Base-by-base conservation (phyloP, 805 yeast species). In the Starmerella tilneyi region DNA sequence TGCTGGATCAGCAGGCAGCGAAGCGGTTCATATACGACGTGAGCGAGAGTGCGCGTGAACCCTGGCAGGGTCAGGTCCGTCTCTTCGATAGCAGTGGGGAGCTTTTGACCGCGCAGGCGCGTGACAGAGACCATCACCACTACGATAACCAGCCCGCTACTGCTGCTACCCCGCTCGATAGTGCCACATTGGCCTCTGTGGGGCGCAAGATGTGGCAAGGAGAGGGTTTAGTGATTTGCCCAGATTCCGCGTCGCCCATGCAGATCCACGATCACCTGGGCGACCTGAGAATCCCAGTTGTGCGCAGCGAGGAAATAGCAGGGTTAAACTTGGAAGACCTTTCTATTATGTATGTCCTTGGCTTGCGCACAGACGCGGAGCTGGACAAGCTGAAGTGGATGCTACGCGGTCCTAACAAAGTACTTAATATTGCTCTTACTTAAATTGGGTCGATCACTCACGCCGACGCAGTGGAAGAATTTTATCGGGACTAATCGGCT, bases 271-370 rank as follows among this genome's bases (percentile, higher is more conserved):
- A 24, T 5, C 15, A 20, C 11, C 28, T 50, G 17, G 23, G 13
- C 11, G 23, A 28, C 3, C 23, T 36, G 4, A 36, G 19, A 2
- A 39, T 23, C 8, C 46, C 48, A 1, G 33, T 50, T 1, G 46
- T 47, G 16, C 39, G 42, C 2, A 19, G 44, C 19, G 27, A 13
- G 11, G 56, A 53, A 11, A 23, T 55, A 9, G 44, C 50, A 7
- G 58, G 58, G 4, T 28, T 55, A 15, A 26, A 42, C 16, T 33
- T 55, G 13, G 51, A 45, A 5, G 41, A 43, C 19, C 35, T 47
- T 1, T 24, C 36, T 9, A 41, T 37, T 12, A 32, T 50, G 15
- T 48, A 48, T 20, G 41, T 48, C 3, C 41, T 50, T n/a, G 44
- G 45, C 2, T 28, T 33, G 24, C 46, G 45, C 6, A 4, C 15